Percentiles rank a stretch among this genome's conserved stretches.
Evolutionary conservation across 2,329 filamentous ascomycete genomes (phyloP).

Genomic region (Beauveria rudraprayagi): DNA sequence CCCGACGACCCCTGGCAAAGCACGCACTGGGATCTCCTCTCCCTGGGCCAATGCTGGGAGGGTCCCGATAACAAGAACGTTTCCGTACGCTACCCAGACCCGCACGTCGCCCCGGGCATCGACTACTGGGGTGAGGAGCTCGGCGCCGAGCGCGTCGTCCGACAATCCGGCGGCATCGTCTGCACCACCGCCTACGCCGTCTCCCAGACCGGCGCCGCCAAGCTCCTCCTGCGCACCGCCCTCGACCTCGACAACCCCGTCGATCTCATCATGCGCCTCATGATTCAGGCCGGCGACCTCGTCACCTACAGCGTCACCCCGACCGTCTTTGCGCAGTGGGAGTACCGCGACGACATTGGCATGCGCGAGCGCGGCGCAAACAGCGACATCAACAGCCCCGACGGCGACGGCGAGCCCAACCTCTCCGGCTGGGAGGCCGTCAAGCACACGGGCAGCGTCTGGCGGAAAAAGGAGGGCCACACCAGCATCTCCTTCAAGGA

Average conservation of each 20-base stretch:
- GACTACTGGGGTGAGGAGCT: conserved; percentile 16
- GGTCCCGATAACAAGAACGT: background rate
- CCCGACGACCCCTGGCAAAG: conserved; percentile 10
- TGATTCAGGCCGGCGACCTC: conserved; percentile 17
- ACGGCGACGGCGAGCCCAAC: background rate
- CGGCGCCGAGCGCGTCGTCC: conserved; percentile 18
- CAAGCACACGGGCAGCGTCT: conserved; percentile 6
- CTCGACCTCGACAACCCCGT: conserved; percentile 20
- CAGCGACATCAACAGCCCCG: conserved; percentile 18
- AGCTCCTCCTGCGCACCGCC: conserved; percentile 16
- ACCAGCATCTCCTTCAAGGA: background rate
- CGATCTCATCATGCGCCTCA: conserved; percentile 19
- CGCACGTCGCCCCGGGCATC: conserved; percentile 10
- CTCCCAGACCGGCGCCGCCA: conserved; percentile 20
- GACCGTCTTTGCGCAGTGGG: conserved; percentile 21
- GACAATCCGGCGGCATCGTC: conserved; percentile 16
- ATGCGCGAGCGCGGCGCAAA: conserved; percentile 17
- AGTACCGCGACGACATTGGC: conserved; percentile 17
- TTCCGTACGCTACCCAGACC: conserved; percentile 15
- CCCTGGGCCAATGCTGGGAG: conserved; percentile 10
- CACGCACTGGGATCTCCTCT: conserved; percentile 11
- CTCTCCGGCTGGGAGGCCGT: conserved; percentile 2
- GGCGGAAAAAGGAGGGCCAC: background rate
- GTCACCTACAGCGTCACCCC: conserved; percentile 18
- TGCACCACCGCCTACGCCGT: conserved; percentile 23